phyloP scores from a whole-genome alignment of 1,284 basidiomycete species.

The Pyrrhoderma lamaoense region DNA sequence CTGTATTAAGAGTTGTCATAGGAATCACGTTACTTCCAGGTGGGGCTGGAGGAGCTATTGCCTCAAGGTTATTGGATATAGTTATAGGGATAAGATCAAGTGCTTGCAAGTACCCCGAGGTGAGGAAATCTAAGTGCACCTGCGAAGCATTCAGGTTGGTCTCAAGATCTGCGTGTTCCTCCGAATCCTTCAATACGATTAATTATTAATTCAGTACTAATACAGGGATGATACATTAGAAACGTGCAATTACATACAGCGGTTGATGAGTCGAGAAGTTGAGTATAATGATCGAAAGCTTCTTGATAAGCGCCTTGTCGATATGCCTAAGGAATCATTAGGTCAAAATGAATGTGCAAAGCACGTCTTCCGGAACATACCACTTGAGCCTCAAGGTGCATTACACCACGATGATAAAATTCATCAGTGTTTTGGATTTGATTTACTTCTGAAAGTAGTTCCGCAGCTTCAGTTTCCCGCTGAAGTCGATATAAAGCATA shows the following conservation, averaged over 20 bases:
- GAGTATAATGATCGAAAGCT: constrained; percentile 70
- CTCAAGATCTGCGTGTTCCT: constrained; percentile 79
- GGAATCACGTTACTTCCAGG: constrained; percentile 30
- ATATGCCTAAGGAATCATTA: constrained; percentile 48
- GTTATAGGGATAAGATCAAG: constrained; percentile 51
- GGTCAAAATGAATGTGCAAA: constrained; percentile 10
- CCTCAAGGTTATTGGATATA: constrained; percentile 48
- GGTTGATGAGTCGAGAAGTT: constrained; percentile 67
- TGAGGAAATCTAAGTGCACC: constrained; percentile 75
- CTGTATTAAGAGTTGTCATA: constrained; percentile 6
- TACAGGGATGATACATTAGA: constrained; percentile 2
- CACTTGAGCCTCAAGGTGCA: constrained; percentile 80
- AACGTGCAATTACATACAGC: constrained; percentile 41
- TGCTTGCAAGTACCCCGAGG: constrained; percentile 55
- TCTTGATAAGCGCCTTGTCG: constrained; percentile 66
- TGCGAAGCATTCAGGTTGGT: constrained; percentile 77
- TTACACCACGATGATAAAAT: constrained; percentile 51
- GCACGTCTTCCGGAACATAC: constrained; percentile 35
- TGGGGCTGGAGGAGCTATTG: constrained; percentile 44
- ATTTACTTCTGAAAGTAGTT: constrained; percentile 42
- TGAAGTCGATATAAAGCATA: constrained; percentile 80
- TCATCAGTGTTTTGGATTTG: constrained; percentile 29
- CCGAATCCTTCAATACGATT: constrained; percentile 51
- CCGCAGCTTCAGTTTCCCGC: constrained; percentile 57
- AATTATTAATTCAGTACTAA: constrained; percentile 5